Conservation (phyloP, 2,329 filamentous ascomycete genomes). For the Aspergillaceae sp. region DNA sequence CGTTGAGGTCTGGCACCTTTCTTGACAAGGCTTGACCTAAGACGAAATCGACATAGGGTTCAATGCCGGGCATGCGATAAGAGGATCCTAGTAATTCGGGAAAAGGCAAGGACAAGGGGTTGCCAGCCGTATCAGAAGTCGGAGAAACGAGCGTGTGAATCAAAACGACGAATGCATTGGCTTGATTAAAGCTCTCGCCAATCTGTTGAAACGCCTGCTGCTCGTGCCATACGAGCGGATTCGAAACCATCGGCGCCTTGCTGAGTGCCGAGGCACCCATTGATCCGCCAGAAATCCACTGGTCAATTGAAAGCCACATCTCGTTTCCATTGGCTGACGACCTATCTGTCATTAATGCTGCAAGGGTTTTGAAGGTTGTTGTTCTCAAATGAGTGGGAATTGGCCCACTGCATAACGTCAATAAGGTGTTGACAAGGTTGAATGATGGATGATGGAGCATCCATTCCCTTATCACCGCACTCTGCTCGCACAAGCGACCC, state of each 20-base stretch:
- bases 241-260: conserved; percentile 36
- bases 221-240: conserved; percentile 34
- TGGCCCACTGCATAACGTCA: conserved; percentile 67
- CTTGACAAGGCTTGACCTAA: conserved; percentile 68
- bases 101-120: conserved; percentile 74
- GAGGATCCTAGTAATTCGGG: conserved; percentile 73
- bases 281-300: conserved; percentile 59
- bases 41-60: conserved; percentile 86
- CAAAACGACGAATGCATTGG: conserved; percentile 72
- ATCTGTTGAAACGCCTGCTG: conserved; percentile 66
- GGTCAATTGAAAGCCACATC: conserved; percentile 74
- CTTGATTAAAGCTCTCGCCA: conserved; percentile 71
- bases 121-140: conserved; percentile 31
- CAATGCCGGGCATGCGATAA: conserved; percentile 75
- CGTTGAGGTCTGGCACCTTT: conserved; percentile 58
- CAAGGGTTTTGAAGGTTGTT: conserved; percentile 71
- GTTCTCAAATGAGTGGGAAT: conserved; percentile 71
- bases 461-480: conserved; percentile 61
- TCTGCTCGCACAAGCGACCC: conserved; percentile 70
- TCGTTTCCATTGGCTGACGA: conserved; percentile 55
- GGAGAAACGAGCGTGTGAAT: conserved; percentile 65
- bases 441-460: conserved; percentile 60
- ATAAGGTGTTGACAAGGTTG: conserved; percentile 63
- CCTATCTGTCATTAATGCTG: conserved; percentile 68
- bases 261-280: conserved; percentile 37